These are phyloP conservation scores for Starmera amethionina DNA, from an alignment of 805 yeast genomes.

Conservation along the genomic window DNA sequence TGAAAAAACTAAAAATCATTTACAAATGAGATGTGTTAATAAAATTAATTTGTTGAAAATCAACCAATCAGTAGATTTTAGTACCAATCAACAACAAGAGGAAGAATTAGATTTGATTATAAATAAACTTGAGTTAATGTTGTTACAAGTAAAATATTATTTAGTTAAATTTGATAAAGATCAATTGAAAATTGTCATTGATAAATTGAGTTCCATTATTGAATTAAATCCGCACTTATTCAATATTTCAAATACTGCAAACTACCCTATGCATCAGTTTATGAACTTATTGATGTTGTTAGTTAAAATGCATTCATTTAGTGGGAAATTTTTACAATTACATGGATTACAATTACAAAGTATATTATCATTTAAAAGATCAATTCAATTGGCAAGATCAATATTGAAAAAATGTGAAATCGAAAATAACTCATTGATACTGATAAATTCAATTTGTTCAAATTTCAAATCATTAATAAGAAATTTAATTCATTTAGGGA, in stretches of 20 bases:
- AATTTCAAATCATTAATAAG: slow-evolving; percentile 31
- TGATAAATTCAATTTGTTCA: slow-evolving; percentile 21
- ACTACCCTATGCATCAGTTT: slow-evolving; percentile 1
- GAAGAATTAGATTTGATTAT: too few species aligned
- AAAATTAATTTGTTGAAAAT: too few species aligned
- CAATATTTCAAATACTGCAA: slow-evolving; percentile 7
- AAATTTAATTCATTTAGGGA: slow-evolving; percentile 37
- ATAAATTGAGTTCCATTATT: slow-evolving; percentile 1
- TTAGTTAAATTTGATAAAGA: slow-evolving; percentile 7
- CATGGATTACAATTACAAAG: slow-evolving; percentile 15
- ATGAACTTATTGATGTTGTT: slow-evolving; percentile 3
- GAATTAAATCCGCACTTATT: neutral
- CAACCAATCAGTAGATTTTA: too few species aligned
- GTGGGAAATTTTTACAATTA: slow-evolving; percentile 10
- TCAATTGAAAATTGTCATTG: slow-evolving; percentile 4
- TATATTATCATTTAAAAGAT: slow-evolving; percentile 32
- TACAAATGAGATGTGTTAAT: too few species aligned
- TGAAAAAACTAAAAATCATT: neutral
- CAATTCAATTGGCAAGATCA: slow-evolving; percentile 44
- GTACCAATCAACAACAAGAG: too few species aligned
- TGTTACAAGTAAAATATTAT: slow-evolving; percentile 10
- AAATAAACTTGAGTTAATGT: slow-evolving; percentile 1
- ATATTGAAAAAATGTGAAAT: slow-evolving; percentile 31
- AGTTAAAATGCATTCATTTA: slow-evolving; percentile 8
- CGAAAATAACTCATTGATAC: slow-evolving; percentile 20